Base-by-base conservation (phyloP, 225 moss, liverwort and hornwort species). In the Anthoceros angustus region DNA sequence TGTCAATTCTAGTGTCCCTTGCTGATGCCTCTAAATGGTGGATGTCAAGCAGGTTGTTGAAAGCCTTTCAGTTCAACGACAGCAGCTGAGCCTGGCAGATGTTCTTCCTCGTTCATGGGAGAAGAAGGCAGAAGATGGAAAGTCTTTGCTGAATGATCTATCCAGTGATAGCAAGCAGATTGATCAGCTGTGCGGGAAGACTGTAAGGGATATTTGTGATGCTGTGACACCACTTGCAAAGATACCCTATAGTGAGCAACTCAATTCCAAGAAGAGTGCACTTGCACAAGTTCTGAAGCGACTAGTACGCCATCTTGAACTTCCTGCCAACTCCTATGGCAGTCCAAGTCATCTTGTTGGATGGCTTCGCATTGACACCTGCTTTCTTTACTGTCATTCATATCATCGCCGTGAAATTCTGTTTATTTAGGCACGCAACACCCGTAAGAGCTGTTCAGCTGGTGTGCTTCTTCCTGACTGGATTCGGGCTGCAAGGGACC, bases 211-310 rank as follows among this genome's bases (percentile, higher is more conserved):
- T 72, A 89, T 99, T 23, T 83, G 87, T 43, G 87, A 99, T 73
- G 98, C 86, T 46, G 98, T 99, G 62, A 99, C 92, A 65, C 98
- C 98, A 50, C 86, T 92, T 41, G 87, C 87, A 26, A 73, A 86
- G 63, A 63, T 81, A 72, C 62, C 81, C 11, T 99, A 99, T 50
- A 86, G 87, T 68, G 89, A 92, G 41, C 98, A 99, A 74, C 76
- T 99, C 43, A 76, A 42, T 24, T 74, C 80, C 67, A 99, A 99
- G 73, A 87, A 87, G 72, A 88, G 87, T 67, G 79, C 74, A 12
- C 79, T 99, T 45, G 42, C 72, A 38, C 92, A 99, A 78, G 83
- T 87, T 25, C 92, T 99, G 50, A 99, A 92, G 75, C 87, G 92
- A 72, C 77, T 99, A 72, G 98, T 99, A 82, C 74, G 88, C 68